Evolutionary conservation across 108 stramenopile genomes (phyloP).

Genomic region (Nitzschia putrida): DNA sequence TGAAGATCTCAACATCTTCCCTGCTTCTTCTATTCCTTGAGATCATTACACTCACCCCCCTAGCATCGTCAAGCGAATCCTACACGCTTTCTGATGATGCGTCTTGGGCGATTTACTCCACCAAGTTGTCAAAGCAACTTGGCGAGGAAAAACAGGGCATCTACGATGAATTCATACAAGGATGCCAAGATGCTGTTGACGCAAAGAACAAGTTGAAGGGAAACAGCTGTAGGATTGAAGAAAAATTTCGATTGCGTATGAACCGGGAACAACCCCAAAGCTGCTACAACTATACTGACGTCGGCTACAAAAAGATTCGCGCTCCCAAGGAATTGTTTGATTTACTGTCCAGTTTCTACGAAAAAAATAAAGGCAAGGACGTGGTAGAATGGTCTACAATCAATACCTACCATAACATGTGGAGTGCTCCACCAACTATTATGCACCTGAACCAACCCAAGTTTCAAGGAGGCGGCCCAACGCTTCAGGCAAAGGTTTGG

Average conservation of each 20-base stretch:
- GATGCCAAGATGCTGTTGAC: conserved; percentile 18
- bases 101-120: conserved; percentile 44
- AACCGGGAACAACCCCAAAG: conserved; percentile 59
- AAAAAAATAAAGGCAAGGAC: conserved; percentile 36
- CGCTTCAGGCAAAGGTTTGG: conserved; percentile 35
- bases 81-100: conserved; percentile 33
- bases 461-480: conserved; percentile 21
- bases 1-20: too few species aligned
- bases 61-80: too few species aligned
- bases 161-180: conserved; percentile 34
- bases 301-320: conserved; percentile 63
- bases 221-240: not conserved
- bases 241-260: conserved; percentile 48
- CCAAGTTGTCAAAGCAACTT: conserved; percentile 19
- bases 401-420: conserved; percentile 64
- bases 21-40: too few species aligned
- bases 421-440: conserved; percentile 48
- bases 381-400: conserved; percentile 31
- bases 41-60: too few species aligned
- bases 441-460: conserved; percentile 27
- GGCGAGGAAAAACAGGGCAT: conserved; percentile 30
- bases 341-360: conserved; percentile 61
- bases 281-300: conserved; percentile 68
- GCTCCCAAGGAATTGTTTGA: conserved; percentile 57
- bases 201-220: conserved; percentile 1